Evolutionary conservation across 805 yeast species (phyloP).

Genomic region (Yarrowia hollandica): DNA sequence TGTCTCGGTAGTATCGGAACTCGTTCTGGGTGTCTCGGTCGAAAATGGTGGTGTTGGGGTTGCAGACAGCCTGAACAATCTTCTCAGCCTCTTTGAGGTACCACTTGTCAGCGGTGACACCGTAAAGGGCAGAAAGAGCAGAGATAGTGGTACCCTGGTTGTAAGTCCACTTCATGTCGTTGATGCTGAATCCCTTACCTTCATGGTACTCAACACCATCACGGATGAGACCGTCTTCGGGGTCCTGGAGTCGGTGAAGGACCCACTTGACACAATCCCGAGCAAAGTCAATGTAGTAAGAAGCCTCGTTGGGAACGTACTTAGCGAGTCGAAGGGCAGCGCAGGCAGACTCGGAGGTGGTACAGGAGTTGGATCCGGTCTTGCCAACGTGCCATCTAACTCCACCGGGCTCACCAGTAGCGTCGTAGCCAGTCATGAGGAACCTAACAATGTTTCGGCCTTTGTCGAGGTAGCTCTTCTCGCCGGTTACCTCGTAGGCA

Average conservation of each 20-base stretch:
- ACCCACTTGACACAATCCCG: slow-evolving; percentile 60
- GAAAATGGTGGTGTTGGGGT: slow-evolving; percentile 56
- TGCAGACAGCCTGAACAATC: slow-evolving; percentile 57
- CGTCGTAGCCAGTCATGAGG: slow-evolving; percentile 64
- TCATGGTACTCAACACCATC: slow-evolving; percentile 57
- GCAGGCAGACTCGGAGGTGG: slow-evolving; percentile 67
- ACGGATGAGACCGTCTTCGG: slow-evolving; percentile 53
- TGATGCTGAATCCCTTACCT: slow-evolving; percentile 42
- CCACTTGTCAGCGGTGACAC: slow-evolving; percentile 51
- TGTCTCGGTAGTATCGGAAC: slow-evolving; percentile 64
- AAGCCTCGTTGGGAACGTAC: slow-evolving; percentile 48
- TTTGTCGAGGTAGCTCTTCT: slow-evolving; percentile 52
- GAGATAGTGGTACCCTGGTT: slow-evolving; percentile 67
- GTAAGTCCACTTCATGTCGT: slow-evolving; percentile 62
- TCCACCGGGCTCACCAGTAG: slow-evolving; percentile 54
- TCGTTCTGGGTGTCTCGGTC: slow-evolving; percentile 60
- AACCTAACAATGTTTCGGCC: slow-evolving; percentile 61
- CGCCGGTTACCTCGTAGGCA: slow-evolving; percentile 67
- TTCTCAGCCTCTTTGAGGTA: slow-evolving; percentile 47
- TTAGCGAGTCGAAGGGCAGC: slow-evolving; percentile 59
- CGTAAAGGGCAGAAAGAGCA: slow-evolving; percentile 53
- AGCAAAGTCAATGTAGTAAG: slow-evolving; percentile 55
- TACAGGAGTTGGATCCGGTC: slow-evolving; percentile 61
- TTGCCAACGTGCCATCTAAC: slow-evolving; percentile 66
- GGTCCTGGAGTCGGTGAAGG: slow-evolving; percentile 52